These are phyloP conservation scores for Alternaria arborescens DNA, from an alignment of 2,329 filamentous ascomycete genomes.

Conservation along the genomic window DNA sequence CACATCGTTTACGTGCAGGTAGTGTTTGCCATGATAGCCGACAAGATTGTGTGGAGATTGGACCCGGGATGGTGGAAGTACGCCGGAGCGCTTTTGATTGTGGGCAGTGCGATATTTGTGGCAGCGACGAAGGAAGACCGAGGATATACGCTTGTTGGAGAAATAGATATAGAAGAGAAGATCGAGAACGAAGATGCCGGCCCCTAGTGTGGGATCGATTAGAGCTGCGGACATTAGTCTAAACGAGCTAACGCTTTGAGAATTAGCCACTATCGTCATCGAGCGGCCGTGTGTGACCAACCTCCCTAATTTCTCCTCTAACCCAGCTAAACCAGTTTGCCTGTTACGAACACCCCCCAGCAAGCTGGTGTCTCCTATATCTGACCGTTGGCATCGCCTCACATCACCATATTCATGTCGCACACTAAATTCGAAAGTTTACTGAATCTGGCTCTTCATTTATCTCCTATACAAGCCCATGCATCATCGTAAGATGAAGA, in stretches of 20 bases:
- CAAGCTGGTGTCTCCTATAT: not conserved
- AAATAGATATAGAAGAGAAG: not conserved
- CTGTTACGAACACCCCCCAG: not conserved
- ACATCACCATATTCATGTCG: not conserved
- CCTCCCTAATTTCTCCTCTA: not conserved
- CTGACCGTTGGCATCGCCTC: not conserved
- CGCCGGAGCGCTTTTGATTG: not conserved
- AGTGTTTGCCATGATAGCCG: not conserved
- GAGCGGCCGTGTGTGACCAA: not conserved
- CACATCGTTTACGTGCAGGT: not conserved
- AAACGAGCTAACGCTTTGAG: not conserved
- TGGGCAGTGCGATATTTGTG: not conserved
- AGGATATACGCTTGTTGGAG: not conserved
- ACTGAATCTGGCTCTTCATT: not conserved
- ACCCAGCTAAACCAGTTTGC: not conserved
- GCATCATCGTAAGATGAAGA: not conserved
- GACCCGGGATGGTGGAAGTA: slow-evolving; percentile 1
- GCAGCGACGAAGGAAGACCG: not conserved
- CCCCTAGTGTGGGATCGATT: no score
- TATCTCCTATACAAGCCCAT: not conserved
- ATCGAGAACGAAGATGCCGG: not conserved
- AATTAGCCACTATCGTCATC: not conserved
- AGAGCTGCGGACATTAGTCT: not conserved
- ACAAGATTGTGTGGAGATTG: not conserved
- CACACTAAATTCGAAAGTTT: not conserved